Evolutionary conservation across 2,329 filamentous ascomycete species (phyloP).

Genomic region (Pseudogymnoascus sp.): DNA sequence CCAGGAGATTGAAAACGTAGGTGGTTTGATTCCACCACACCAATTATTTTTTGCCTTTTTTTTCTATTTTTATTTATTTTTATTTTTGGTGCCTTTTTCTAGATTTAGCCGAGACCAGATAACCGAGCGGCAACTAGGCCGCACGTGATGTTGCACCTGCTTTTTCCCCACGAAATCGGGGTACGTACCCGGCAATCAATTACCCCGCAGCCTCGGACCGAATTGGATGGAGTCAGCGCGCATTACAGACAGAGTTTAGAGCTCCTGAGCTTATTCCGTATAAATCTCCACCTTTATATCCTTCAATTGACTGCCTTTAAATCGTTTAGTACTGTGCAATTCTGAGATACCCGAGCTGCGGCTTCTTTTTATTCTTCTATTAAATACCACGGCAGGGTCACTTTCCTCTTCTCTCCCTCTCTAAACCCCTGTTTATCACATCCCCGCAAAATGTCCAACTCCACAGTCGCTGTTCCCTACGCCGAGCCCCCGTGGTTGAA

Average conservation of each 20-base stretch:
- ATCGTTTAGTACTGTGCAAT: background rate
- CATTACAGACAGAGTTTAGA: background rate
- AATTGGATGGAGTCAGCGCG: background rate
- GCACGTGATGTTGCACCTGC: background rate
- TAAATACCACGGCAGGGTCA: background rate
- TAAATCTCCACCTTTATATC: background rate
- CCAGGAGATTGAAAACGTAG: slow-evolving; percentile 22
- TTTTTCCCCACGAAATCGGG: slow-evolving; percentile 26
- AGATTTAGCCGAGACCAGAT: background rate
- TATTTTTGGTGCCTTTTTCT: background rate
- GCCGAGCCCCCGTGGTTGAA: slow-evolving; percentile 63
- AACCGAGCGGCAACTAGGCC: background rate
- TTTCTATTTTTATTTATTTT: background rate
- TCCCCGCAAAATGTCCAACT: background rate
- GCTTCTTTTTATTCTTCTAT: background rate
- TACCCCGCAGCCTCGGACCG: background rate
- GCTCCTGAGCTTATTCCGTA: background rate
- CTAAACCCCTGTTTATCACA: background rate
- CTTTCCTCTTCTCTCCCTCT: background rate
- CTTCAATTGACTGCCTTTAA: background rate
- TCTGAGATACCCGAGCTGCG: background rate
- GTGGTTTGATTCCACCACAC: slow-evolving; percentile 21
- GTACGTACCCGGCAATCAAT: background rate
- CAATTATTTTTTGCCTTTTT: slow-evolving; percentile 14
- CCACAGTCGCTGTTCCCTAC: slow-evolving; percentile 46